Base-by-base conservation (phyloP, 202 grass and related monocot species). In the Musa balbisiana region DNA sequence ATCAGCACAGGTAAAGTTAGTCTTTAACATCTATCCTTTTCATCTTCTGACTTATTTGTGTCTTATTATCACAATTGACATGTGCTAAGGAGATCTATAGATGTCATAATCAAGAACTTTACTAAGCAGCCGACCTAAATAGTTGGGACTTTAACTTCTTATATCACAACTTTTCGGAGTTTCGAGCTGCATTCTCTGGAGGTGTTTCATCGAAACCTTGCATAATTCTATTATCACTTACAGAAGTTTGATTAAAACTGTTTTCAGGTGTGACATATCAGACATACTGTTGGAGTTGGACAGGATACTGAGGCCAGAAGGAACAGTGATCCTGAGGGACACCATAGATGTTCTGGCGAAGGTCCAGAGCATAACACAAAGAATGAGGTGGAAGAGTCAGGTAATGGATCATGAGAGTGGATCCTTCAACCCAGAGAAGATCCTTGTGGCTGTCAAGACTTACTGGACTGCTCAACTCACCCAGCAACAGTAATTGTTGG, bases 221-320 rank as follows among this genome's bases (percentile, higher is more conserved):
- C 29, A 33, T 33, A 33, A 33, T 33, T 33, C 29, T 33, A 33
- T 33, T 33, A 33, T 33, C 29, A 33, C 29, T 33, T 5, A 2
- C 29, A 33, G 29, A 33, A 4, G 29, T 4, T 33, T 33, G 29
- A 33, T 33, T 33, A 33, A 33, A 33, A 33, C 0, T 52, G 6
- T 0, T 83, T 71, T 50, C 82, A 96, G 87, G 83, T 92, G 92
- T 79, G 89, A 92, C 78, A 81, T 96, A 73, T 84, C 74, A 17
- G 82, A 89, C 82, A 79, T 96, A 72, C 79, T 91, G 14, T 77
- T 92, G 51, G 92, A 96, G 84, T 87, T 96, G 89, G 89, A 96
- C 75, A 72, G 89, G 22, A 88, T 92, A 74, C 66, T 96, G 23
- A 80, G 92, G 73, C 92, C 89, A 33, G 89, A 92, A 88, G 92